Conservation (phyloP, 768 basidiomycete species). For the Boletus edulis region DNA sequence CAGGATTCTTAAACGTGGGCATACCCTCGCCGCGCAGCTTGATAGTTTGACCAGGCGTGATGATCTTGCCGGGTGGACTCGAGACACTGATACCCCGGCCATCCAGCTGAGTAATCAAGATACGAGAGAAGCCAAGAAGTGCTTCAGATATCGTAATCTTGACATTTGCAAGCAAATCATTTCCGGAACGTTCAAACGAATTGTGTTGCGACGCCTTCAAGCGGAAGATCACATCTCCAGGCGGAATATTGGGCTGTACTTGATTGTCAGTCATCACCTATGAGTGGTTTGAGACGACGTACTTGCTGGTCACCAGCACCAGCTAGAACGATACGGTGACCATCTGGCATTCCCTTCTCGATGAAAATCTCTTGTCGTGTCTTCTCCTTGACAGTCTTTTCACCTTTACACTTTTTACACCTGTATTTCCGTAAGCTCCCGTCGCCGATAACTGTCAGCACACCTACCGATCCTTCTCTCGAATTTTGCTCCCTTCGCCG, state of each 20-base stretch:
- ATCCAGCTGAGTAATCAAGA: conserved; percentile 89
- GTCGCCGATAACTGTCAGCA: not conserved
- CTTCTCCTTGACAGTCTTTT: conserved; percentile 81
- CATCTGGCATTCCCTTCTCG: conserved; percentile 83
- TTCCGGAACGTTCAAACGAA: conserved; percentile 80
- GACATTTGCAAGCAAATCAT: conserved; percentile 76
- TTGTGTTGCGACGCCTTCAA: conserved; percentile 67
- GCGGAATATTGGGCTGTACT: conserved; percentile 74
- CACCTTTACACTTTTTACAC: conserved; percentile 95
- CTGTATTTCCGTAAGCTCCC: conserved; percentile 37
- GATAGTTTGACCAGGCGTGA: conserved; percentile 72
- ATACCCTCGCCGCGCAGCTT: conserved; percentile 85
- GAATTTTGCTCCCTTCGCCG: conserved; percentile 66
- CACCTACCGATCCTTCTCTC: conserved; percentile 79
- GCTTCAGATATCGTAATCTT: conserved; percentile 92
- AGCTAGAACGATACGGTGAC: conserved; percentile 81
- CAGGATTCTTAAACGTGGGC: conserved; percentile 68
- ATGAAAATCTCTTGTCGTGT: conserved; percentile 84
- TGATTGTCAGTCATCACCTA: conserved; percentile 5
- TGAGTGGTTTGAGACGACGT: conserved; percentile 8
- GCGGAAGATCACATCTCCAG: conserved; percentile 90
- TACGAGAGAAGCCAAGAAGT: conserved; percentile 90
- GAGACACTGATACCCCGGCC: conserved; percentile 84
- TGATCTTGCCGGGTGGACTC: conserved; percentile 71
- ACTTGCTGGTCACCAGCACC: conserved; percentile 93